These are phyloP conservation scores for Neonectria ditissima DNA, from an alignment of 2,329 filamentous ascomycete genomes.

Conservation along the genomic window DNA sequence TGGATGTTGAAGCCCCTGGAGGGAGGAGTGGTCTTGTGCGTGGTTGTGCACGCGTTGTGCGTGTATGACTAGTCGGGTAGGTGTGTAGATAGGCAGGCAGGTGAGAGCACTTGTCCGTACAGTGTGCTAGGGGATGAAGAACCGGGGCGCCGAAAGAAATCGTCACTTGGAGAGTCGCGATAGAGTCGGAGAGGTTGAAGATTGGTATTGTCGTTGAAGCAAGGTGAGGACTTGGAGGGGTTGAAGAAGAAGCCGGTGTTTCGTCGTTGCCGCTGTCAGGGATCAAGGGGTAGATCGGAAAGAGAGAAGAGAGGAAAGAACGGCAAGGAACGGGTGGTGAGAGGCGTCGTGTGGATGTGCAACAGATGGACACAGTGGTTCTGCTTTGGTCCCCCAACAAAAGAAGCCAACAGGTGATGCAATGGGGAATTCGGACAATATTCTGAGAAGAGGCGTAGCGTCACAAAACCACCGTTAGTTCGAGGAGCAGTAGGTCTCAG, in stretches of 20 bases:
- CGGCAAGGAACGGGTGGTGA: slow-evolving; percentile 9
- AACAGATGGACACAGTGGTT: slow-evolving; percentile 11
- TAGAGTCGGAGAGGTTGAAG: background rate
- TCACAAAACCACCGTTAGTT: slow-evolving; percentile 21
- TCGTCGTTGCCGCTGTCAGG: background rate
- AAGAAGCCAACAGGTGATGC: slow-evolving; percentile 15
- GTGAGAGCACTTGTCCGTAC: slow-evolving; percentile 2
- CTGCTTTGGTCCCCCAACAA: slow-evolving; percentile 26
- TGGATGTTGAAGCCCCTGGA: slow-evolving; percentile 1
- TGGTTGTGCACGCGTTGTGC: slow-evolving; percentile 5
- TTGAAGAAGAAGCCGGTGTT: background rate
- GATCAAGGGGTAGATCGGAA: background rate
- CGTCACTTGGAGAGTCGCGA: slow-evolving; percentile 2
- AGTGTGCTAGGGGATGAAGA: slow-evolving; percentile 3
- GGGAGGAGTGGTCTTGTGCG: slow-evolving; percentile 2
- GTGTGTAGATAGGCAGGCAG: no score
- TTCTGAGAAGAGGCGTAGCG: slow-evolving; percentile 22
- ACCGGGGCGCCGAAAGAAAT: background rate
- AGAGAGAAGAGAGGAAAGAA: slow-evolving; percentile 2
- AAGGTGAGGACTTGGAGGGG: slow-evolving; percentile 1
- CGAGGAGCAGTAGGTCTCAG: slow-evolving; percentile 1
- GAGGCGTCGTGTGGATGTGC: slow-evolving; percentile 14
- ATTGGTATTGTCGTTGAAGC: background rate
- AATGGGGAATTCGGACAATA: slow-evolving; percentile 21
- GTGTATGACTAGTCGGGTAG: slow-evolving; percentile 1